These are phyloP conservation scores for Bimuria novae-zelandiae DNA, from an alignment of 2,329 filamentous ascomycete species.

Conservation along the genomic window DNA sequence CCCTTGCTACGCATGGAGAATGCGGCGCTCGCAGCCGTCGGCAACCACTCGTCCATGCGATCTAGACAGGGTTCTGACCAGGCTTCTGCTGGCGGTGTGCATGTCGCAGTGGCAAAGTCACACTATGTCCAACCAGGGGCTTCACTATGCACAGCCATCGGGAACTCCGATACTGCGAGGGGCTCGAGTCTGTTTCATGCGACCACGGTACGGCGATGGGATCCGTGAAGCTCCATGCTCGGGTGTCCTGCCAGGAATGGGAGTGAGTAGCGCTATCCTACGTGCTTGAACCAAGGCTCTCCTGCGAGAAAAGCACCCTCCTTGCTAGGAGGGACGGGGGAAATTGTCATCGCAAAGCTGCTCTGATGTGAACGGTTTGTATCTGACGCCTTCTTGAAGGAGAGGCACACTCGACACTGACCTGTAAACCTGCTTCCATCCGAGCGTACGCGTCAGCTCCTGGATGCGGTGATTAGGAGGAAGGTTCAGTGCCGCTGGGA, in stretches of 20 bases:
- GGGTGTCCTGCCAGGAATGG: background rate
- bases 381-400: background rate
- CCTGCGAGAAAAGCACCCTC: background rate
- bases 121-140: background rate
- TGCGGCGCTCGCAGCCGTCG: background rate
- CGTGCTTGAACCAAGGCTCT: background rate
- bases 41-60: background rate
- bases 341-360: background rate
- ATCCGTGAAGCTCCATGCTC: background rate
- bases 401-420: background rate
- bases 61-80: background rate
- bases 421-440: background rate
- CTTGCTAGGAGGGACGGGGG: background rate
- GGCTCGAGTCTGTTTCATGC: background rate
- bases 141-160: background rate
- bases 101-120: background rate
- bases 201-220: too few species aligned
- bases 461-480: background rate
- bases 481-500: background rate
- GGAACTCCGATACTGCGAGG: background rate
- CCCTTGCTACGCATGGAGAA: background rate
- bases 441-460: background rate
- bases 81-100: too few species aligned
- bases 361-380: background rate
- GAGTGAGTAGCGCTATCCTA: background rate